Evolutionary conservation across 352 stramenopile genomes (phyloP), one percentile per base, ranked within the genome.

Genomic region (Phytopythium vexans): DNA sequence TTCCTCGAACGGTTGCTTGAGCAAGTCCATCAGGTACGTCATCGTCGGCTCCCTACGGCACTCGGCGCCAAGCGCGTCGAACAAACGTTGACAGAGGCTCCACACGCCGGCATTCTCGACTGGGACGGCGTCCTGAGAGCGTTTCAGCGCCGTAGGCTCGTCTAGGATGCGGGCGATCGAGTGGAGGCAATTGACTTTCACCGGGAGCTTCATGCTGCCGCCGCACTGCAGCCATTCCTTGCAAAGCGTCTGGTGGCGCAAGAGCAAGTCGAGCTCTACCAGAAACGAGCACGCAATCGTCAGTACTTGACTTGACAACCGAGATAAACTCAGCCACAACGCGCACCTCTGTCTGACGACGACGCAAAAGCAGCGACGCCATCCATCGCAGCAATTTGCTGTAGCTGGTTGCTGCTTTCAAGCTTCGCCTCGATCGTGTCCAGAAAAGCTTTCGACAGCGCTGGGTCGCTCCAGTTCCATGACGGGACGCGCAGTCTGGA

Each of bases 321-420:
- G 21, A 27, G 21, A 27, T 27, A 27, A 27, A 27, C 21, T 27
- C 21, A 27, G 21, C 21, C 21, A 27, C 21, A 27, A 31, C 6
- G 34, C 56, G 41, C 34, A 94, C 84, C 85, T 77, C 90, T 88
- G 31, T 89, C 77, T 2, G 85, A 92, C 3, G 85, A 86, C 6
- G 74, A 88, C 9, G 70, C 81, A 50, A 93, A 95, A 2, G 79
- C 82, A 53, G 81, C 81, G 34, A 93, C 64, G 7, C 81, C 83
- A 42, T 95, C 86, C 82, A 92, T 92, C 8, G 79, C 86, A 33
- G 86, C 86, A 50, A 94, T 91, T 44, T 92, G 76, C 59, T 94
- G 68, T 8, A 89, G 64, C 14, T 70, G 57, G 27, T 93, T 80
- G 0, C 56, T 53, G 40, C 66, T 83, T 56, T 92, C 70, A 27